A percentile compares a stretch with the other conserved stretches of the same genome.
Conservation (phyloP, 2,329 filamentous ascomycete genomes). For the Aureobasidium uvarum region DNA sequence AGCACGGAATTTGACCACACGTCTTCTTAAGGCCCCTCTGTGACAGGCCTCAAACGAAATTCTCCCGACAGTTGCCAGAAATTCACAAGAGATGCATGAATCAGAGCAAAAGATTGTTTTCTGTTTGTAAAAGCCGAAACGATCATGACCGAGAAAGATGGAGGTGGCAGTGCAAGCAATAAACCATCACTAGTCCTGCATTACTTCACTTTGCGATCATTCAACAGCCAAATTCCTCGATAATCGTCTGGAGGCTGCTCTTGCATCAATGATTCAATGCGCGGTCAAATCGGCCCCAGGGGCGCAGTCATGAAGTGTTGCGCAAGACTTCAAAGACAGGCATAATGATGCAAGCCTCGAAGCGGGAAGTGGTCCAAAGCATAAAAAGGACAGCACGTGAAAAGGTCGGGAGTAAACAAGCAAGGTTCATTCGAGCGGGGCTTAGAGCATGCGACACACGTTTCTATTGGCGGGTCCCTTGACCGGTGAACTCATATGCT, state of each 20-base stretch:
- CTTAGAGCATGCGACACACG: conserved; percentile 23
- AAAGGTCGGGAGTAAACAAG: conserved; percentile 13
- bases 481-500: conserved; percentile 15
- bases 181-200: conserved; percentile 15
- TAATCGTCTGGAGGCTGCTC: not conserved
- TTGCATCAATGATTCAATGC: not conserved
- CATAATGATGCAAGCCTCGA: conserved; percentile 5
- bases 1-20: no score
- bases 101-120: not conserved
- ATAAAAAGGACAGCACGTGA: conserved; percentile 3
- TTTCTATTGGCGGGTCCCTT: conserved; percentile 19
- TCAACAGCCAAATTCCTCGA: conserved; percentile 1
- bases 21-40: no score
- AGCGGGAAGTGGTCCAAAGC: conserved; percentile 14
- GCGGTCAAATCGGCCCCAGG: not conserved
- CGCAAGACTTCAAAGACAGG: not conserved
- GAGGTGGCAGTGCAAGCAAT: conserved; percentile 18
- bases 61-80: not conserved
- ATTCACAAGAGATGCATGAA: not conserved
- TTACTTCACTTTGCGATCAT: conserved; percentile 9
- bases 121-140: not conserved
- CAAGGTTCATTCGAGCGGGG: conserved; percentile 23
- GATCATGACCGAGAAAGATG: conserved; percentile 9
- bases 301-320: conserved; percentile 3
- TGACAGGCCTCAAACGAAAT: not conserved